A percentile compares a stretch with the other conserved stretches of the same genome.
phyloP scores from a whole-genome alignment of 768 basidiomycete genomes.

The Xerocomellus amylosporus region DNA sequence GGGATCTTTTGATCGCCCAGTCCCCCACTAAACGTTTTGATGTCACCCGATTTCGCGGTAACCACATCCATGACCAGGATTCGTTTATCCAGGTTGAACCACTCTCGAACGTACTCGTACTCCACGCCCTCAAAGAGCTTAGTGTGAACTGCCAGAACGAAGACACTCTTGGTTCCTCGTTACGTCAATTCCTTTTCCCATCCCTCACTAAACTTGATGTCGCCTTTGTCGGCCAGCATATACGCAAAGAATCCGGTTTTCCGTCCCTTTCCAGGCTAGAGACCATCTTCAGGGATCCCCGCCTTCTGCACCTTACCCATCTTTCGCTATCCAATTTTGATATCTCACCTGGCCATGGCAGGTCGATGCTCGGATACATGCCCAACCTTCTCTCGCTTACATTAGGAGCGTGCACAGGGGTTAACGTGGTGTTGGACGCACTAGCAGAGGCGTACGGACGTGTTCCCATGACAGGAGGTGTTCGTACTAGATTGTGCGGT shows the following conservation, averaged over 20 bases:
- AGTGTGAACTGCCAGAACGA: slow-evolving; percentile 41
- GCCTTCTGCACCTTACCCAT: slow-evolving; percentile 47
- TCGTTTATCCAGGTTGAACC: slow-evolving; percentile 29
- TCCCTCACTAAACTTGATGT: slow-evolving; percentile 45
- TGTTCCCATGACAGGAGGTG: slow-evolving; percentile 11
- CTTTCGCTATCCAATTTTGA: slow-evolving; percentile 49
- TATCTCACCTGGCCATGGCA: slow-evolving; percentile 38
- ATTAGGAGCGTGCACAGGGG: slow-evolving; percentile 46
- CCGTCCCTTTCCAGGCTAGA: slow-evolving; percentile 48
- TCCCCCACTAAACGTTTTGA: slow-evolving; percentile 29
- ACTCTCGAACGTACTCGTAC: slow-evolving; percentile 28
- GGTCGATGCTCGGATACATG: slow-evolving; percentile 50
- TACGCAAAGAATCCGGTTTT: slow-evolving; percentile 18
- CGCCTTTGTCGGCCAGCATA: slow-evolving; percentile 35
- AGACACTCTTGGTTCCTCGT: slow-evolving; percentile 36
- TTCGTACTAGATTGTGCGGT: slow-evolving; percentile 25
- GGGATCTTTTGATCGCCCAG: slow-evolving; percentile 45
- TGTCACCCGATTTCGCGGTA: slow-evolving; percentile 28
- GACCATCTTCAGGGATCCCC: slow-evolving; percentile 55
- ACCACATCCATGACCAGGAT: slow-evolving; percentile 30
- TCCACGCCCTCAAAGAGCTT: slow-evolving; percentile 38
- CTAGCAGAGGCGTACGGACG: slow-evolving; percentile 39
- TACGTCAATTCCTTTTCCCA: slow-evolving; percentile 46
- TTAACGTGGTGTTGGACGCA: slow-evolving; percentile 38
- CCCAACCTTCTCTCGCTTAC: slow-evolving; percentile 47